Conservation (phyloP, 2,329 filamentous ascomycete species). For the Pseudopyricularia cyperi region DNA sequence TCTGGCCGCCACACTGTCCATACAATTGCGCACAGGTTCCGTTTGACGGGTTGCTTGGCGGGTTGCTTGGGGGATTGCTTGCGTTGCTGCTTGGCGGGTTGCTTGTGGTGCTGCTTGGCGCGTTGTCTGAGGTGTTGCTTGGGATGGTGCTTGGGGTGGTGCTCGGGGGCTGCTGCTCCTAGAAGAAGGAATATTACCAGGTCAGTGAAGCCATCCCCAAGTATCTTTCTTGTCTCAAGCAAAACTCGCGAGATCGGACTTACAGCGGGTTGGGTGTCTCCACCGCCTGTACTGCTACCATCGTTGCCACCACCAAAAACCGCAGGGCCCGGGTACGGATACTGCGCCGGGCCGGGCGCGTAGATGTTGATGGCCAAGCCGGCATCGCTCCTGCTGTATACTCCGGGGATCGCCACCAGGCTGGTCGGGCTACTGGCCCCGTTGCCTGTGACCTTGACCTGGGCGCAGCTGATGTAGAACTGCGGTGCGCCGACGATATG, state of each 20-base stretch:
- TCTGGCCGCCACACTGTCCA: not conserved
- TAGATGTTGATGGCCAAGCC: slow-evolving; percentile 13
- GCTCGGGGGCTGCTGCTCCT: not conserved
- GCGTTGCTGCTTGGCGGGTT: not conserved
- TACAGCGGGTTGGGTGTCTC: not conserved
- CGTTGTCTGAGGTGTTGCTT: not conserved
- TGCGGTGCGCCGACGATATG: slow-evolving; percentile 18
- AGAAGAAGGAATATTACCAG: not conserved
- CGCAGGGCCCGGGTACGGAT: slow-evolving; percentile 3
- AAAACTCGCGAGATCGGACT: not conserved
- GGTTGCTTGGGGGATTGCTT: not conserved
- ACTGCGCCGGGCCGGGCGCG: not conserved
- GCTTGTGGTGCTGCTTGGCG: not conserved
- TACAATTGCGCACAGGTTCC: not conserved
- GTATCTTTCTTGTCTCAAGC: not conserved
- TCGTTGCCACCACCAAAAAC: not conserved
- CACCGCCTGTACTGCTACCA: not conserved
- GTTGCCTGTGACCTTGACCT: slow-evolving; percentile 13
- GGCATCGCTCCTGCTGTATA: slow-evolving; percentile 9
- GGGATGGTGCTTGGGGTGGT: not conserved
- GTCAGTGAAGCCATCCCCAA: not conserved
- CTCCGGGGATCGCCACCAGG: slow-evolving; percentile 10
- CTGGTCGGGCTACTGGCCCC: slow-evolving; percentile 8
- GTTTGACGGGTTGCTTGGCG: not conserved
- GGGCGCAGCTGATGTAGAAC: slow-evolving; percentile 15